Percentiles rank a stretch among this genome's conserved stretches.
Evolutionary conservation across 225 moss, liverwort and hornwort genomes (phyloP).

Genomic region (Climacium dendroides): DNA sequence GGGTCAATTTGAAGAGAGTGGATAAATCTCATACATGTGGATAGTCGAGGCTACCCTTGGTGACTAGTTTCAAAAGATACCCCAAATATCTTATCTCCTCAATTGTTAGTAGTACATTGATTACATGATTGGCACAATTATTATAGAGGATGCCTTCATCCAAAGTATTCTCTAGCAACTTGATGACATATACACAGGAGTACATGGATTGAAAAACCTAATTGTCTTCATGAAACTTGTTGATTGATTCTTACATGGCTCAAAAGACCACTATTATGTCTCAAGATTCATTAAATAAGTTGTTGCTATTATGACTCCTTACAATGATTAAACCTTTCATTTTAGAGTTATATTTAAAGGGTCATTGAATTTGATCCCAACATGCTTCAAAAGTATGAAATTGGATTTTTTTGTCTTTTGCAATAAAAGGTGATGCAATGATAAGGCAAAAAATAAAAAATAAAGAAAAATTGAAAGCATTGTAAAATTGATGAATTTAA

Average conservation of each 20-base stretch:
- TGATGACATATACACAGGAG: too few species aligned
- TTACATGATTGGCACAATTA: rapidly evolving
- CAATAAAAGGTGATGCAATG: rapidly evolving
- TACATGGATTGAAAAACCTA: neutral
- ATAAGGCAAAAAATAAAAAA: neutral
- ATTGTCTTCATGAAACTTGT: neutral
- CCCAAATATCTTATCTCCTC: neutral
- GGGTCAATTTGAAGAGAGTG: neutral
- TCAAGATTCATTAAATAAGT: neutral
- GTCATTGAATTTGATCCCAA: too few species aligned
- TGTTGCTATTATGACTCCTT: neutral
- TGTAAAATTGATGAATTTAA: neutral
- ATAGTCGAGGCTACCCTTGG: rapidly evolving
- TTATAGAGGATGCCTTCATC: neutral
- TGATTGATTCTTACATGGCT: rapidly evolving
- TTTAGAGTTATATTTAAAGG: neutral
- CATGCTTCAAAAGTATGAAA: too few species aligned
- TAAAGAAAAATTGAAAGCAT: too few species aligned
- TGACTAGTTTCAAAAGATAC: neutral
- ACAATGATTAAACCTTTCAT: neutral
- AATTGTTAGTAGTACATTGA: neutral
- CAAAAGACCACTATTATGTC: neutral
- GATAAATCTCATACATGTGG: neutral
- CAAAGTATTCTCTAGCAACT: neutral
- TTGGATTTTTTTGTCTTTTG: neutral